phyloP scores from a whole-genome alignment of 2,329 filamentous ascomycete genomes.

The Paradendryphiella salina region DNA sequence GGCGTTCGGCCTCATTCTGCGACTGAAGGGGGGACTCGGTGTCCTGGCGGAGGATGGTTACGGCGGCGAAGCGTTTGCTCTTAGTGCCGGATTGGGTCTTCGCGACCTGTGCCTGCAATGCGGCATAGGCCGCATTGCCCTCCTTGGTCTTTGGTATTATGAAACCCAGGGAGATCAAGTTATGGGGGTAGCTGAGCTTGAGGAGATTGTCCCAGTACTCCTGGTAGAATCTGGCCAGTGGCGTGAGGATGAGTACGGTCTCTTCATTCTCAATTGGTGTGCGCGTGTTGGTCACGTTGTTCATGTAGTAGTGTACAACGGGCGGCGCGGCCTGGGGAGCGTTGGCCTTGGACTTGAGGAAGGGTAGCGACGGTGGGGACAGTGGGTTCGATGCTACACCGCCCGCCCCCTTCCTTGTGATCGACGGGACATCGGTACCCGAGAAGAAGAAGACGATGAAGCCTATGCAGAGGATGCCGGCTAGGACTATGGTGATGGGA shows the following conservation, averaged over 20 bases:
- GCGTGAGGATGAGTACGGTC: conserved; percentile 87
- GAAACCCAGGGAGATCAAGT: conserved; percentile 92
- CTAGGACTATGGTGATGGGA: conserved; percentile 73
- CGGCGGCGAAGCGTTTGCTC: conserved; percentile 82
- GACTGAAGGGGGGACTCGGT: conserved; percentile 80
- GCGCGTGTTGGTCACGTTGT: conserved; percentile 83
- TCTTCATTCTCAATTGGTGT: conserved; percentile 79
- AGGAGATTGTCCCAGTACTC: conserved; percentile 94
- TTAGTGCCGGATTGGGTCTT: conserved; percentile 83
- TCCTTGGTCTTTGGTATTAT: conserved; percentile 94
- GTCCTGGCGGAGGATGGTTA: conserved; percentile 94
- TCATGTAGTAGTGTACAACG: conserved; percentile 90
- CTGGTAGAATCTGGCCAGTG: conserved; percentile 89
- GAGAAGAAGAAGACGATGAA: conserved; percentile 64
- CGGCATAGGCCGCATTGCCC: conserved; percentile 81
- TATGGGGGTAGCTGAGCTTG: conserved; percentile 83
- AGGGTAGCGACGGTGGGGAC: conserved; percentile 73
- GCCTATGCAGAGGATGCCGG: conserved; percentile 68
- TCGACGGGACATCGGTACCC: conserved; percentile 59
- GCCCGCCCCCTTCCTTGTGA: conserved; percentile 54
- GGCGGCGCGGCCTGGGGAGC: conserved; percentile 69
- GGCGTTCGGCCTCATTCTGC: conserved; percentile 84
- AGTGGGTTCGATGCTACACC: conserved; percentile 68
- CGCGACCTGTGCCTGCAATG: conserved; percentile 80
- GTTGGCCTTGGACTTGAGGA: conserved; percentile 66